Conservation (phyloP, 1,284 basidiomycete species). For the Ceratorhiza oryzae-sativae region DNA sequence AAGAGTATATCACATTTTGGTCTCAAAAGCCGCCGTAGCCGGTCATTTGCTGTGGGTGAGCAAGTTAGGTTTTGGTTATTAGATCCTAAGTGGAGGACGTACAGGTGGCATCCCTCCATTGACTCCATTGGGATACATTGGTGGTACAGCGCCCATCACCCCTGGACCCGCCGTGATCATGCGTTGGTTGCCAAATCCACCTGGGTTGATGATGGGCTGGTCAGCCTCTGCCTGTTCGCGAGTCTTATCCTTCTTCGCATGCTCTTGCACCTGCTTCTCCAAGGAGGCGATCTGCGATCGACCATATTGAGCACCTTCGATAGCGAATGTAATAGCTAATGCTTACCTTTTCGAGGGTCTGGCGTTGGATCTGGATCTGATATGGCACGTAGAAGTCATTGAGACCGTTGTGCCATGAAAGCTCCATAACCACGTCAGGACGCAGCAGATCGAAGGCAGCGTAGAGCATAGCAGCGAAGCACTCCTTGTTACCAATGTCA, state of each 20-base stretch:
- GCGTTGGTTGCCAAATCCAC: conserved; percentile 63
- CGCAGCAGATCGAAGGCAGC: conserved; percentile 93
- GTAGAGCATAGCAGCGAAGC: conserved; percentile 90
- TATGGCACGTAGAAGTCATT: conserved; percentile 98
- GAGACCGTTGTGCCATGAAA: conserved; percentile 93
- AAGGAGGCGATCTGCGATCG: conserved; percentile 65
- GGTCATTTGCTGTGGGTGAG: conserved; percentile 42
- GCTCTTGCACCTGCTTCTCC: conserved; percentile 85
- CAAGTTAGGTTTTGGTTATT: not conserved
- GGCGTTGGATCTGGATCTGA: conserved; percentile 84
- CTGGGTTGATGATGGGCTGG: conserved; percentile 83
- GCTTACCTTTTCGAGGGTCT: conserved; percentile 69
- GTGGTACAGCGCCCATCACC: conserved; percentile 48
- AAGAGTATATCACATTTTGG: conserved; percentile 21
- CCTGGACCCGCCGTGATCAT: conserved; percentile 75
- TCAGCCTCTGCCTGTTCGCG: conserved; percentile 86
- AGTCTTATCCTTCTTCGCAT: conserved; percentile 78
- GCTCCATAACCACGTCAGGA: conserved; percentile 90
- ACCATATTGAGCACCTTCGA: conserved; percentile 41
- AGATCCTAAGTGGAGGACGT: conserved; percentile 44
- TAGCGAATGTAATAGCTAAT: not conserved
- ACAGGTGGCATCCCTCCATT: conserved; percentile 58
- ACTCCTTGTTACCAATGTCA: conserved; percentile 98
- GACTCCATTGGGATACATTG: conserved; percentile 56
- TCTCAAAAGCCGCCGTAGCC: conserved; percentile 42